Base-by-base conservation (phyloP, 768 basidiomycete species). In the Asterophora lycoperdoides region DNA sequence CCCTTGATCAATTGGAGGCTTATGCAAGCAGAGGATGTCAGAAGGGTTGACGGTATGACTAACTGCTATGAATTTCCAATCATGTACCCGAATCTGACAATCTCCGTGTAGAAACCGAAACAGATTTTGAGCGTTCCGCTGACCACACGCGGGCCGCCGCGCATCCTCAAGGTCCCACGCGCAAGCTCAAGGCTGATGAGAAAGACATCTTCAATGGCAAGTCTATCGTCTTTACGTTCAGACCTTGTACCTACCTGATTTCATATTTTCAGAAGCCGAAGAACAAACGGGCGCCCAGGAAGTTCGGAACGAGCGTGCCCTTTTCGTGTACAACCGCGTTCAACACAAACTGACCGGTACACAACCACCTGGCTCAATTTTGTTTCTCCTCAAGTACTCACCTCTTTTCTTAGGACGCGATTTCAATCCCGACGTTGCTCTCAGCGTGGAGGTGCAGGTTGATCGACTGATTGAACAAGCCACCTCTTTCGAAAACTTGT, bases 1-100 rank as follows among this genome's bases (percentile, higher is more conserved):
- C 96, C 96, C 10, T 71, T 99, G 48, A 94, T 98, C 73, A 95
- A 93, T 60, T 99, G 94, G 93, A 81, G 93, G 58, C 72, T 96
- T 54, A 87, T 91, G 76, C 88, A 89, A 60, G 80, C 86, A 5
- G 90, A 93, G 44, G 89, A 91, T 49, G 74, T 73, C 18, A 77
- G 83, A 48, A 79, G 83, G 44, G 75, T 78, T 26, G 85, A 89
- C 65, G 86, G 87, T 83, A 54, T 46, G 61, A 41, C 26, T 39
- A 9, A 44, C 49, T 54, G 40, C 45, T 40, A 41, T 44, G 55
- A 34, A 17, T 15, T 17, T 41, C 17, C 15, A n/a, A 43, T 35
- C 11, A 44, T 11, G 14, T 34, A 28, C 26, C 38, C 41, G 8
- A 37, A 17, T 54, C 11, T 48, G 23, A 37, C 23, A 29, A 13